A percentile compares a stretch with the other conserved stretches of the same genome.
These are phyloP conservation scores for Brassica napus DNA, from an alignment of 345 rosid species.

Conservation along the genomic window DNA sequence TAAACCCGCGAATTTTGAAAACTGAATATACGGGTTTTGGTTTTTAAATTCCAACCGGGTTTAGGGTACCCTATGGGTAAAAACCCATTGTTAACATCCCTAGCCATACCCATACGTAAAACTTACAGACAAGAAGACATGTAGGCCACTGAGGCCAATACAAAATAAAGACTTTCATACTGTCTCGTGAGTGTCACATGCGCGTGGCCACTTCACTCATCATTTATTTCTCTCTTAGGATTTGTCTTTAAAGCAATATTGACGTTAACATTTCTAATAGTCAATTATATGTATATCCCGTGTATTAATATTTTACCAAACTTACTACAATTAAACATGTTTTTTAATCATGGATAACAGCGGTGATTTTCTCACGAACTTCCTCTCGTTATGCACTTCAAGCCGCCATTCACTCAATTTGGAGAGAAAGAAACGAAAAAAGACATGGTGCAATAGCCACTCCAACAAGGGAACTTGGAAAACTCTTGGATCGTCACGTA, in stretches of 20 bases:
- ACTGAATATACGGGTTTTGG: no score
- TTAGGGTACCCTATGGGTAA: no score
- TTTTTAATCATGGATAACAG: not conserved
- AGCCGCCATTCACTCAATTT: no score
- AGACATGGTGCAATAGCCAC: no score
- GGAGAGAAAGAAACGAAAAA: no score
- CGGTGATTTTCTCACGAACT: no score
- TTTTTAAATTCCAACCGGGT: no score
- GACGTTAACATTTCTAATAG: not conserved
- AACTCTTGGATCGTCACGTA: no score
- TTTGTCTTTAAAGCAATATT: not conserved
- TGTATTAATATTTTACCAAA: not conserved
- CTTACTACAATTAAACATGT: not conserved
- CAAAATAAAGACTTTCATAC: not conserved
- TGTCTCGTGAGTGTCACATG: not conserved
- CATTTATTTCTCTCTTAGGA: not conserved
- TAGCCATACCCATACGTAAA: not conserved
- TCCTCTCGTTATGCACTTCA: no score
- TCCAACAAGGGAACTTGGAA: no score
- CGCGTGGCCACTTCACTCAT: not conserved
- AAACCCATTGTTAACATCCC: no score
- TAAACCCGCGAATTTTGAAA: no score
- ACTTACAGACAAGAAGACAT: slow-evolving; percentile 17
- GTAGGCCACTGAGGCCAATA: slow-evolving; percentile 20
- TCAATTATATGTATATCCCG: slow-evolving; percentile 8